Conservation (phyloP, 352 stramenopile species). For the Thalassiosira livingstoniorum region DNA sequence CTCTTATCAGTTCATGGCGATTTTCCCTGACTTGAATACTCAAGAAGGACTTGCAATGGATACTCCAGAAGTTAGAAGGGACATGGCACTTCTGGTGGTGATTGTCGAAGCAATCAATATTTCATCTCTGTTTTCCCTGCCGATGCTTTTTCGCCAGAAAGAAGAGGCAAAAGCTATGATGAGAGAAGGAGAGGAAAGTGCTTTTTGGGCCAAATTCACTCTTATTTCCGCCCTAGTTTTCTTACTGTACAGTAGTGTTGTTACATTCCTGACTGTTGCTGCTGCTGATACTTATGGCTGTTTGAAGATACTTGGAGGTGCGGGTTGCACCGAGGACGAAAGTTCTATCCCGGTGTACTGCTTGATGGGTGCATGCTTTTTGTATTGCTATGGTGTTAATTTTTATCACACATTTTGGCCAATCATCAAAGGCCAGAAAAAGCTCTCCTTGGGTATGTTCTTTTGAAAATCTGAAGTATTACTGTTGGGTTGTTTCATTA, state of each 20-base stretch:
- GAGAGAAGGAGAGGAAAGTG: conserved; percentile 43
- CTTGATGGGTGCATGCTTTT: conserved; percentile 37
- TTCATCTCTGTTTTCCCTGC: conserved; percentile 50
- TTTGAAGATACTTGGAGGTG: conserved; percentile 49
- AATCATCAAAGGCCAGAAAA: conserved; percentile 53
- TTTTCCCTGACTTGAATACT: conserved; percentile 54
- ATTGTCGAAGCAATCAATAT: conserved; percentile 52
- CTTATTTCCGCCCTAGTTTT: conserved; percentile 54
- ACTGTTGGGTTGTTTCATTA: not conserved
- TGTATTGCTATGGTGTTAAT: conserved; percentile 57
- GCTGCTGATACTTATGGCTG: conserved; percentile 57
- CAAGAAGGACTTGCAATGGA: conserved; percentile 56
- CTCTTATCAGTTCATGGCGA: conserved; percentile 57
- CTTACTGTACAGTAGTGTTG: conserved; percentile 53
- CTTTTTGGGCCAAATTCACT: conserved; percentile 42
- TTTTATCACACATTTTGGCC: conserved; percentile 56
- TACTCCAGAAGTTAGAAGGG: conserved; percentile 47
- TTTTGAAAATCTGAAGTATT: conserved; percentile 15
- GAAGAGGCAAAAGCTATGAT: conserved; percentile 60
- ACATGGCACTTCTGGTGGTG: conserved; percentile 46
- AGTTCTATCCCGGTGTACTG: conserved; percentile 31
- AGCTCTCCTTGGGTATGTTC: conserved; percentile 50
- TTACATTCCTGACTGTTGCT: conserved; percentile 52
- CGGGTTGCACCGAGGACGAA: conserved; percentile 49
- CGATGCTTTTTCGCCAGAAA: conserved; percentile 59